Base-by-base conservation (phyloP, 208 protist genomes). In the Phytomonas francai region DNA sequence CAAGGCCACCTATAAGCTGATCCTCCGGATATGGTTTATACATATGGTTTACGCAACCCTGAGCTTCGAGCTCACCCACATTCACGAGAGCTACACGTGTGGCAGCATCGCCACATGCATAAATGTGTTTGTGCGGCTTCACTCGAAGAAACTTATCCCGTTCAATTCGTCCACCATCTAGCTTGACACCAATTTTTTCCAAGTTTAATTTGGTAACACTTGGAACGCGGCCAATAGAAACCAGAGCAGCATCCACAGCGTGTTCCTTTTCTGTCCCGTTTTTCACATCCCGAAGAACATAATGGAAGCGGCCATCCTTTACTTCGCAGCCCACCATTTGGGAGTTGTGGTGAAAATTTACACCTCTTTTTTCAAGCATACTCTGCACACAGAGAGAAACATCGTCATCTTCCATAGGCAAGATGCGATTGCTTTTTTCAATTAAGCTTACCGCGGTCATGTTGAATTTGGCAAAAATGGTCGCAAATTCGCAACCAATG, bases 401-500 rank as follows among this genome's bases (percentile, higher is more conserved):
- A 75, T 97, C 92, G 29, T 92, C 89, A 65, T 97, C 92, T 60
- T 97, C 89, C 78, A 92, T 89, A 0, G 89, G 92, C 30, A 97
- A 60, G 78, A 97, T 93, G 3, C 89, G 80, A 54, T 70, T 67
- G 39, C 73, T 89, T 60, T 93, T 93, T 67, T 97, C 92, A 61
- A 97, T 93, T 29, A 97, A 63, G 73, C 88, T 87, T 19, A 97
- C 92, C 58, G 88, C 59, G 9, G 89, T 97, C 59, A 84, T 68
- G 39, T 84, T 87, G 69, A 97, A 93, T 67, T 97, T 95, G 12
- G 88, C 88, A 72, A 88, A 95, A 71, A 97, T 97, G 12, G 88
- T 84, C 0, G 92, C 89, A 71, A 97, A 97, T 57, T 97, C 92
- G 64, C 92, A 97, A 25, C 92, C 92, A 72, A 97, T 95, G 25